Base-by-base conservation (phyloP, 106 monocot genomes). In the Phalaenopsis equestris region DNA sequence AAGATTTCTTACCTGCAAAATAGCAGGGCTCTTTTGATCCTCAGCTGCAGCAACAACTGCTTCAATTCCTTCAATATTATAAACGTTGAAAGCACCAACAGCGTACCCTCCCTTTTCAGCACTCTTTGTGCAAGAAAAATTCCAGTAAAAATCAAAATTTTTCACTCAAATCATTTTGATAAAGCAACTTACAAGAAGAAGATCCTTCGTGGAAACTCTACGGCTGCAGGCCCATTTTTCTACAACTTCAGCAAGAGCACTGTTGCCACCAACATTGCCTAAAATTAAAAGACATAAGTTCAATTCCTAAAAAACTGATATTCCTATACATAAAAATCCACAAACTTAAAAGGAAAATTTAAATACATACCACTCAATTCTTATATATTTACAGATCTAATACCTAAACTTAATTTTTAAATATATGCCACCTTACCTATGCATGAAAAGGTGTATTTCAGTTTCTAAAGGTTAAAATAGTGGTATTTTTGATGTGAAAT, bases 31-130 rank as follows among this genome's bases (percentile, higher is more conserved):
- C 36, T 80, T 88, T 84, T 90, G 88, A 77, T 84, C 86, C 70
- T 98, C 98, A 81, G 98, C 98, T 70, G 94, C 98, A 81, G 90
- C 85, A 83, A 94, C 76, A 83, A 98, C 92, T 57, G 98, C 94
- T 79, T 94, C 83, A 83, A 92, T 77, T 42, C 98, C 98, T 91
- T 98, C 98, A 84, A 94, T 82, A 80, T 98, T 98, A 88, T 98
- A 98, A 16, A 98, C 88, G 82, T 98, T 94, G 81, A 98, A 98
- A 49, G 97, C 98, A 73, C 98, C 98, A 85, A 98, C 76, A 81
- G 98, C 94, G 87, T 94, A 98, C 55, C 92, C 92, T 78, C 91
- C 90, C 48, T 91, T 89, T 84, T 98, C 94, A 48, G 98, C 94
- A 84, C 87, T 88, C 98, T 98, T 83, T 21, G 87, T 24, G 70